Evolutionary conservation across 129 eudicot genomes (phyloP).

Genomic region (Smallanthus sonchifolius): DNA sequence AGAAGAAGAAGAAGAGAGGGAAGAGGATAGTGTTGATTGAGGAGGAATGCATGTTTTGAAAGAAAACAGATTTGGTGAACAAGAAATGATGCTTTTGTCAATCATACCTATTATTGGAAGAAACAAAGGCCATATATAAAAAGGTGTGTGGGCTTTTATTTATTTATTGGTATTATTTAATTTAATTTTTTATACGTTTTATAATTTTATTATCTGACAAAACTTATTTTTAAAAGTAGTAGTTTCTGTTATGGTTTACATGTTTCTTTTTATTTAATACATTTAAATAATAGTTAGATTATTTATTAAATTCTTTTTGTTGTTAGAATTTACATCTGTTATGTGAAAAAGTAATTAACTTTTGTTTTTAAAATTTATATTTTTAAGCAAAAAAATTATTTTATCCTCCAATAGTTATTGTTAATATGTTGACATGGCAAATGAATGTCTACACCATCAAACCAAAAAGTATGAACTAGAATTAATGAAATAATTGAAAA

Average conservation of each 20-base stretch:
- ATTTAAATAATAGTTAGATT: background rate
- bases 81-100: conserved; percentile 23
- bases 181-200: background rate
- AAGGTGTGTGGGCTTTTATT: conserved; percentile 12
- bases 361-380: too few species aligned
- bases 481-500: background rate
- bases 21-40: conserved; percentile 9
- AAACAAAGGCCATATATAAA: conserved; percentile 17
- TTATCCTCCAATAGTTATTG: too few species aligned
- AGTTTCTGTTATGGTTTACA: background rate
- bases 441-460: background rate
- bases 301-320: background rate
- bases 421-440: too few species aligned
- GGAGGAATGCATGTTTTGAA: conserved; percentile 25
- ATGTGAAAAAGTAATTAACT: too few species aligned
- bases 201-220: background rate
- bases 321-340: too few species aligned
- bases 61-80: conserved; percentile 36
- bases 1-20: background rate
- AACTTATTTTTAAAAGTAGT: background rate
- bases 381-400: too few species aligned
- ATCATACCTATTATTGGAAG: conserved; percentile 9
- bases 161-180: background rate
- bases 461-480: background rate
- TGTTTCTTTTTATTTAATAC: background rate